Base-by-base conservation (phyloP, 1,284 basidiomycete species). In the Pascua sp. region DNA sequence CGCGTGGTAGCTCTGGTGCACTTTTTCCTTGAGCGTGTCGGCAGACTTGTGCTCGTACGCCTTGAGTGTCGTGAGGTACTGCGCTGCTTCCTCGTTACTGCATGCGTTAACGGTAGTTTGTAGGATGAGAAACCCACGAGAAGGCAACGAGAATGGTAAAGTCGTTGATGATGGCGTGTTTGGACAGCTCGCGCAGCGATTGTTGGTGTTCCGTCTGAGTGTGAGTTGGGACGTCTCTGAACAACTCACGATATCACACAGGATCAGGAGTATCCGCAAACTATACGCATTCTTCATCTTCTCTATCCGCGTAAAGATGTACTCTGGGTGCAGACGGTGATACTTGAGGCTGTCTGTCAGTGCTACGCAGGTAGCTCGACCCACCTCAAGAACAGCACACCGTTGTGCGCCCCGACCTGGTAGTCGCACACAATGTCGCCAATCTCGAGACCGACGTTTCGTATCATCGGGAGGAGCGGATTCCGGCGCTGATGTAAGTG, bases 311-410 rank as follows among this genome's bases (percentile, higher is more conserved):
- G 84, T 83, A 71, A 93, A 89, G 59, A 99, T 88, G 72, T 99
- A 99, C 76, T 98, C 96, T 5, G 96, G 96, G 75, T 98, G 96
- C 15, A 98, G 82, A 32, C 94, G 88, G 69, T 98, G 94, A 67
- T 98, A 98, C 65, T 88, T 89, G 59, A 98, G 77, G 71, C 94
- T 98, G 43, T 1, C 58, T 16, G 32, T 39, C 56, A 16, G n/a
- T 15, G 16, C 43, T 42, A 18, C 12, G 12, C 48, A 9, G n/a
- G 11, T 4, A 45, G 32, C 59, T 3, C 18, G 13, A 50, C 79
- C 46, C 57, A 89, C 91, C 91, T 94, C 49, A 98, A 81, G 69
- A 88, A 98, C 36, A 98, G 77, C 5, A 94, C 87, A n/a, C 92
- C 90, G 8, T 91, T 91, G 32, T 92, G 95, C n/a, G 86, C 82